Base-by-base conservation (phyloP, 2,329 filamentous ascomycete species). In the Colletotrichum costaricense region DNA sequence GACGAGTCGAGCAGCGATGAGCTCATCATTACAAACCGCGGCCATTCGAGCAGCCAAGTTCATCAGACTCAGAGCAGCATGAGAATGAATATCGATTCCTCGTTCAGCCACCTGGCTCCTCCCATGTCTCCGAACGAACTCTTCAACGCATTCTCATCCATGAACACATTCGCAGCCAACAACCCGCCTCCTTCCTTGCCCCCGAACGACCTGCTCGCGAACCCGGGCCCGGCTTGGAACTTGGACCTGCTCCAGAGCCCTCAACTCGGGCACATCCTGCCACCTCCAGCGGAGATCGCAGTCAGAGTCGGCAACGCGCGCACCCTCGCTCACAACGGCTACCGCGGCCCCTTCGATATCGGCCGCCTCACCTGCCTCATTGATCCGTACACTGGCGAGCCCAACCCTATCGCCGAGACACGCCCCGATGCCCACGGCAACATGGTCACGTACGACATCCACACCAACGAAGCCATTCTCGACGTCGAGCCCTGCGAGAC, bases 321-420 rank as follows among this genome's bases (percentile, higher is more conserved):
- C 24, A 14, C 63, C 6, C 24, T 28, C 35, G 4, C 24, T 35
- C 33, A 11, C 16, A 16, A 46, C 16, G 63, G 63, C 24, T 58
- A 35, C 26, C 54, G 24, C 11, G 69, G 69, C 6, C 58, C 69
- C 9, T 63, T 69, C 16, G 54, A 63, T 5, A 38, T 72, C n/a
- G 69, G 69, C 6, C n/a, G 38, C 3, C 52, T 30, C 16, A 11
- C 69, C 69, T 72, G 69, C 26, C 35, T 63, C 24, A 55, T 72
- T 30, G 42, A 72, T 26, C 54, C 52, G 19, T 55, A 63, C 42
- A 69, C 26, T 28, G 65, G 69, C 16, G 52, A 69, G 30, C 69
- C 66, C n/a, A 16, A 24, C 3, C 54, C 22, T 6, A 63, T 72
- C 19, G 69, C 59, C 14, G 24, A 22, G 38, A 30, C 49, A n/a